A percentile compares a stretch with the other conserved stretches of the same genome.
Conservation (phyloP, 805 yeast genomes). For the Saccharomycopsis babjevae region DNA sequence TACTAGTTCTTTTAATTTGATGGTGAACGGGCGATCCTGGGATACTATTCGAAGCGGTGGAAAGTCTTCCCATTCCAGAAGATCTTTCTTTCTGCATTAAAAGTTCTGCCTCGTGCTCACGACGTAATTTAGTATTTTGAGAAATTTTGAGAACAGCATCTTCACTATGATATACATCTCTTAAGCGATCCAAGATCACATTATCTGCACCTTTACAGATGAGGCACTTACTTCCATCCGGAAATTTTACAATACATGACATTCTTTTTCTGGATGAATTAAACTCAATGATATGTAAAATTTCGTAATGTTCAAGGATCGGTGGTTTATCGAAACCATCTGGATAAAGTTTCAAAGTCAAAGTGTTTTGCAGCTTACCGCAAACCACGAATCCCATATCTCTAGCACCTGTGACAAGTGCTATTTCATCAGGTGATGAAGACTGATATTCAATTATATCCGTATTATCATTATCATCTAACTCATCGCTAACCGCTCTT, state of each 20-base stretch:
- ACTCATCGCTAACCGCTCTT: constrained; percentile 21
- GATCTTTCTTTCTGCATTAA: constrained; percentile 43
- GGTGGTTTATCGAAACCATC: constrained; percentile 63
- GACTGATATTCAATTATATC: constrained; percentile 70
- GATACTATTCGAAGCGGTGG: not conserved
- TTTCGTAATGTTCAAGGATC: constrained; percentile 54
- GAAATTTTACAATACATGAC: constrained; percentile 77
- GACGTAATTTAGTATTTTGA: constrained; percentile 48
- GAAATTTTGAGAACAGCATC: constrained; percentile 57
- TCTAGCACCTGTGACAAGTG: constrained; percentile 87
- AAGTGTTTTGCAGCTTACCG: constrained; percentile 48
- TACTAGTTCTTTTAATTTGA: not conserved
- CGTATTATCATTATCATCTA: constrained; percentile 20
- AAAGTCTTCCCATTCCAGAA: not conserved
- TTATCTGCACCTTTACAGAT: constrained; percentile 96
- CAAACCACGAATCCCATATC: constrained; percentile 86
- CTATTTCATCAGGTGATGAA: constrained; percentile 93
- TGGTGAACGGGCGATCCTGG: not conserved
- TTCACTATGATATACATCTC: constrained; percentile 46
- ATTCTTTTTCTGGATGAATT: constrained; percentile 83
- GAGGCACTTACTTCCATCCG: constrained; percentile 64
- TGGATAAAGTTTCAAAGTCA: constrained; percentile 73
- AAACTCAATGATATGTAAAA: constrained; percentile 78
- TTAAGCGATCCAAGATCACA: constrained; percentile 66
- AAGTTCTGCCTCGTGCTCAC: constrained; percentile 65